Percentiles rank a stretch among this genome's conserved stretches.
phyloP scores from a whole-genome alignment of 805 yeast species.

The Candida jianshihensis region DNA sequence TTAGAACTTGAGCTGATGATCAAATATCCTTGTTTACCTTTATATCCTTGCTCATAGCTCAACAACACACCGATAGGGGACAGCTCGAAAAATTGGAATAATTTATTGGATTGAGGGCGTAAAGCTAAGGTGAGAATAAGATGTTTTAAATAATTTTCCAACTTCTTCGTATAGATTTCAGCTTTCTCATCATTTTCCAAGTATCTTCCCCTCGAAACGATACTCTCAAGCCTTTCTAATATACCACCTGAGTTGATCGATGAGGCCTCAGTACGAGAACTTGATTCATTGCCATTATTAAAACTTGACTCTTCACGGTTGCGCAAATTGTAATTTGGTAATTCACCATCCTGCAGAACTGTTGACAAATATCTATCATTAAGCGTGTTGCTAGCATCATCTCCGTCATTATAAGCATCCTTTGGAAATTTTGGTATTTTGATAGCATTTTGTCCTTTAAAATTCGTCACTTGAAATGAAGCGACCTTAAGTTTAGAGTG shows the following conservation, averaged over 20 bases:
- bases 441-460: conserved; percentile 20
- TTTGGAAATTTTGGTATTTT: conserved; percentile 34
- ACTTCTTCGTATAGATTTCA: conserved; percentile 26
- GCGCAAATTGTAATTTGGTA: not conserved
- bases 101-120: conserved; percentile 72
- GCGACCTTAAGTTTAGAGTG: conserved; percentile 62
- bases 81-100: conserved; percentile 83
- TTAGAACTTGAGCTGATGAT: conserved; percentile 77
- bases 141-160: conserved; percentile 63
- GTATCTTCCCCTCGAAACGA: conserved; percentile 12
- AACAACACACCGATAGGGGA: conserved; percentile 82
- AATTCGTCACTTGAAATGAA: conserved; percentile 30
- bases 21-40: conserved; percentile 86
- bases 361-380: conserved; percentile 20
- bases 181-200: not conserved
- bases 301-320: not conserved
- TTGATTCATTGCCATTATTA: not conserved
- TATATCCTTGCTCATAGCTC: conserved; percentile 72
- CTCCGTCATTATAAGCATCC: conserved; percentile 2
- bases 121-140: conserved; percentile 54
- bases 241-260: conserved; percentile 4
- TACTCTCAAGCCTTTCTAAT: conserved; percentile 10
- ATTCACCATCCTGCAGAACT: not conserved
- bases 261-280: not conserved
- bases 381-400: conserved; percentile 9